Conservation (phyloP, 2,329 filamentous ascomycete species). For the Erysiphe neolycopersici region DNA sequence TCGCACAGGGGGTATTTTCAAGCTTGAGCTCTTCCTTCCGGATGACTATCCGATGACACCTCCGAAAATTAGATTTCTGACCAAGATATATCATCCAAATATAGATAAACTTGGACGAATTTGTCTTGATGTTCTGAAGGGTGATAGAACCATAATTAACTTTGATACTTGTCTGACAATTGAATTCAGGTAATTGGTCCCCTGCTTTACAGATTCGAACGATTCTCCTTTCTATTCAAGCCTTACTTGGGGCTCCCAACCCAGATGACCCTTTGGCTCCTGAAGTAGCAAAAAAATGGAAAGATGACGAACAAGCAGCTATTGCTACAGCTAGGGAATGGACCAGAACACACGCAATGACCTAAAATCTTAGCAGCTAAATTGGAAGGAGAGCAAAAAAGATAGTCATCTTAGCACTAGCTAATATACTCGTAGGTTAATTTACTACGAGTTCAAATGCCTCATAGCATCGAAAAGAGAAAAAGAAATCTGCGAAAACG, state of each 20-base stretch:
- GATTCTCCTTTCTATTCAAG: conserved; percentile 95
- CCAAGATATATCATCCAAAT: conserved; percentile 98
- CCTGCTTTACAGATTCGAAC: conserved; percentile 93
- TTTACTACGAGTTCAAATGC: too few relatives aligned
- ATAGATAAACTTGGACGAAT: conserved; percentile 95
- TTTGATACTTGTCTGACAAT: conserved; percentile 3
- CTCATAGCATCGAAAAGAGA: too few relatives aligned
- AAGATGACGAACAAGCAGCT: conserved; percentile 77
- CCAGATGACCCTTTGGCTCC: conserved; percentile 96
- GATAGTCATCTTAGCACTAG: too few relatives aligned
- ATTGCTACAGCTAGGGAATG: conserved; percentile 83
- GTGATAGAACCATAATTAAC: conserved; percentile 23
- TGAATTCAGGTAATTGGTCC: conserved; percentile 70
- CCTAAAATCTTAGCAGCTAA: conserved; percentile 1
- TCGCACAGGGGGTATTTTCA: conserved; percentile 46
- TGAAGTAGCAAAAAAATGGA: conserved; percentile 94
- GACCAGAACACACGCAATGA: conserved; percentile 28
- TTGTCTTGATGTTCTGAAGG: conserved; percentile 91
- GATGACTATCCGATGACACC: conserved; percentile 99
- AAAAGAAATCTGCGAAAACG: too few relatives aligned
- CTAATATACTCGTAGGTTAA: too few relatives aligned
- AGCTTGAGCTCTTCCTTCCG: conserved; percentile 87
- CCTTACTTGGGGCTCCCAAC: conserved; percentile 82
- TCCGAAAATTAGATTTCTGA: conserved; percentile 92
- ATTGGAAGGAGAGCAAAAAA: too few relatives aligned